These are phyloP conservation scores for Phialocephala subalpina DNA, from an alignment of 2,329 filamentous ascomycete species.

Conservation along the genomic window DNA sequence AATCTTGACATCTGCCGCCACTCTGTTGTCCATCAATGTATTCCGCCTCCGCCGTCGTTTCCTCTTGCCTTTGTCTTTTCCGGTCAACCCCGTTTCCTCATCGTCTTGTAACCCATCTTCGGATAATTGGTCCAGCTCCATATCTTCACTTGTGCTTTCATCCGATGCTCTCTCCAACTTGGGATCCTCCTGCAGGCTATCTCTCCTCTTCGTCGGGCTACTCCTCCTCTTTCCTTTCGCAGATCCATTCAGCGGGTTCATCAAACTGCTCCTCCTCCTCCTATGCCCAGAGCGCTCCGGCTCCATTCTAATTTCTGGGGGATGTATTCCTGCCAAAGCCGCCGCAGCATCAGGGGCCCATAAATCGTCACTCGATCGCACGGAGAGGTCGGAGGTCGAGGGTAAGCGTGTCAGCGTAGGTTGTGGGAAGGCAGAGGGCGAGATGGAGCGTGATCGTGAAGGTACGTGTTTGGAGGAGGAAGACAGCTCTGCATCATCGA, in stretches of 20 bases:
- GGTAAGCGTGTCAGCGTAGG: conserved; percentile 25
- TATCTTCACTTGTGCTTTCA: conserved; percentile 54
- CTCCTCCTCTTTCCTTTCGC: conserved; percentile 23
- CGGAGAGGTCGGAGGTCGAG: conserved; percentile 27
- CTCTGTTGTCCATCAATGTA: conserved; percentile 73
- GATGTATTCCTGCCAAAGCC: conserved; percentile 31
- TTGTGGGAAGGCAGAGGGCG: conserved; percentile 19
- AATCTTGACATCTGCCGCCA: conserved; percentile 65
- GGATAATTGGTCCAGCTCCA: conserved; percentile 64
- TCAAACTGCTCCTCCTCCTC: conserved; percentile 43
- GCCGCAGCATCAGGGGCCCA: conserved; percentile 37
- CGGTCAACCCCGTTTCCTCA: conserved; percentile 87
- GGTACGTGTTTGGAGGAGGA: not conserved
- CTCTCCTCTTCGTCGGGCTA: conserved; percentile 28
- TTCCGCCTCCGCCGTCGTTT: conserved; percentile 72
- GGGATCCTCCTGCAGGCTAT: conserved; percentile 33
- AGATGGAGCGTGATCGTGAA: conserved; percentile 2
- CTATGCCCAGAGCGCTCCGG: conserved; percentile 41
- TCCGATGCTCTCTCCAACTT: conserved; percentile 33
- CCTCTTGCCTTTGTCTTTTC: conserved; percentile 73
- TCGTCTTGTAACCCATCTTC: conserved; percentile 82
- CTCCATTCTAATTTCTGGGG: conserved; percentile 36
- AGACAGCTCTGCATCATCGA: conserved; percentile 4
- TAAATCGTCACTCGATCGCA: conserved; percentile 28
- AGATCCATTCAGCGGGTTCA: conserved; percentile 36